These are phyloP conservation scores for Blastomyces emzantsi DNA, from an alignment of 2,329 filamentous ascomycete species.

Conservation along the genomic window DNA sequence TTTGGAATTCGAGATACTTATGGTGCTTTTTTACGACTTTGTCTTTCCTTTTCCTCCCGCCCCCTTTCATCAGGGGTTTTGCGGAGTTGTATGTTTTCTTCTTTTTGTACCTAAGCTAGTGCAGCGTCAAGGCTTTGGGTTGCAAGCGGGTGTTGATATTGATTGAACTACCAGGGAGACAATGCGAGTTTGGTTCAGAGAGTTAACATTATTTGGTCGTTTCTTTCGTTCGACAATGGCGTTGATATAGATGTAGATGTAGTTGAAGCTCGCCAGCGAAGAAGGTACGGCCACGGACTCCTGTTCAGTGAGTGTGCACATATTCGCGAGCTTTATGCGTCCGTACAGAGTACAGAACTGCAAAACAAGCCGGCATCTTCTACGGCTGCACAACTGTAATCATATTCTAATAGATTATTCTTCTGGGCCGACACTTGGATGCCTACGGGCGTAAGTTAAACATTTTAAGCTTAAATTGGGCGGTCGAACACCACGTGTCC, in stretches of 20 bases:
- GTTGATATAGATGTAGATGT: neutral
- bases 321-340: neutral
- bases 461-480: neutral
- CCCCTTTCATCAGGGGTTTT: neutral
- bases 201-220: neutral
- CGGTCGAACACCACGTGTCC: neutral
- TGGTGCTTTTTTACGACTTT: neutral
- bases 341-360: neutral
- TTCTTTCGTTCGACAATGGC: too few species aligned
- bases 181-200: slow-evolving; percentile 5
- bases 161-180: slow-evolving; percentile 1
- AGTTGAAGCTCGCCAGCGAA: too few species aligned
- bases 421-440: too few species aligned
- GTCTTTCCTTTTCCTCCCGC: neutral
- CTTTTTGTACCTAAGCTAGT: neutral
- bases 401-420: too few species aligned
- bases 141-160: neutral
- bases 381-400: too few species aligned
- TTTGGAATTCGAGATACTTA: neutral
- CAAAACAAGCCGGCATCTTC: neutral
- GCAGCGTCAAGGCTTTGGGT: neutral
- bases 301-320: too few species aligned
- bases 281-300: too few species aligned
- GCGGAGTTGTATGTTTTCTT: neutral
- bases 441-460: neutral